These are phyloP conservation scores for Brassica balearica DNA, from an alignment of 441 rosid species.

Conservation along the genomic window DNA sequence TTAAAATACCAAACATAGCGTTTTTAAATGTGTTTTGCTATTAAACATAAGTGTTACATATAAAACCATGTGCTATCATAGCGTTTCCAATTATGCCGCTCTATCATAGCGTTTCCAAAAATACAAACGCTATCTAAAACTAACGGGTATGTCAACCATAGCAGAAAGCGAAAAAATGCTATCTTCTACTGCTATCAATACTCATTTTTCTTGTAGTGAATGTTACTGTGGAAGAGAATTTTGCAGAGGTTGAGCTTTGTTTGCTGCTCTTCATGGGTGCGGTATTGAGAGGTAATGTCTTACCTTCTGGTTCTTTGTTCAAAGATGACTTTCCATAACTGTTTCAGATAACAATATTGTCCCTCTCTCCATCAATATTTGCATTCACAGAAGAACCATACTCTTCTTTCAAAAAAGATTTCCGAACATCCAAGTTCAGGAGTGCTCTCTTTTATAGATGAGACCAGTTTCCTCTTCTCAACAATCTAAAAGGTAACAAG, in stretches of 20 bases:
- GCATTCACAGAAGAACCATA: background rate
- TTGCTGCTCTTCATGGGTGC: conserved; percentile 33
- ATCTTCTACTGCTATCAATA: too few species aligned
- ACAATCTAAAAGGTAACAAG: conserved; percentile 63
- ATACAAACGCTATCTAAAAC: too few species aligned
- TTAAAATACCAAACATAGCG: too few species aligned
- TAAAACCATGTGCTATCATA: too few species aligned
- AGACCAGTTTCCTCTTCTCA: conserved; percentile 77
- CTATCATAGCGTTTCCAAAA: too few species aligned
- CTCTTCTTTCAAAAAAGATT: conserved; percentile 47
- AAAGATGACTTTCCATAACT: conserved; percentile 45
- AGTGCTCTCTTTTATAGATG: conserved; percentile 60
- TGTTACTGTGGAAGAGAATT: conserved; percentile 28
- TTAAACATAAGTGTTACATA: too few species aligned
- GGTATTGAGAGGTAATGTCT: conserved; percentile 36
- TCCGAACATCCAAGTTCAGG: background rate
- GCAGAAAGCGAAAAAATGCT: too few species aligned
- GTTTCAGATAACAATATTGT: conserved; percentile 42
- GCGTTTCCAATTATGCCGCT: too few species aligned
- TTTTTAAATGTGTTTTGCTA: too few species aligned
- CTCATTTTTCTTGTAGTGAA: too few species aligned
- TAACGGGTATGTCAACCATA: too few species aligned
- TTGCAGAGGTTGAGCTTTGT: conserved; percentile 37
- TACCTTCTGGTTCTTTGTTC: conserved; percentile 48
- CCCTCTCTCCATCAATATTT: conserved; percentile 44